These are phyloP conservation scores for Hypoxylon trugodes DNA, from an alignment of 495 filamentous ascomycete genomes.

Conservation along the genomic window DNA sequence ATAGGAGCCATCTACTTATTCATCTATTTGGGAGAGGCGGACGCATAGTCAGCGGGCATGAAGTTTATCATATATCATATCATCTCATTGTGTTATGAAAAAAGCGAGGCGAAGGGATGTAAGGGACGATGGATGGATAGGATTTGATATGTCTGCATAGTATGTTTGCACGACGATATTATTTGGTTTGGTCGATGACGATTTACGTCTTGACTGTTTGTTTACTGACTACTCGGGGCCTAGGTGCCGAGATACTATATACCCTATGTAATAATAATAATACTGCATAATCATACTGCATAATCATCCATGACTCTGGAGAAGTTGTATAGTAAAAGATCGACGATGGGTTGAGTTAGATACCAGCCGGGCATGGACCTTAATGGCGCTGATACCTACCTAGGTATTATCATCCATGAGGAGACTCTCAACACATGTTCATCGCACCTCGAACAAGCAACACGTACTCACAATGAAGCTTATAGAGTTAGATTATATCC, in stretches of 20 bases:
- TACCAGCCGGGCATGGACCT: no score
- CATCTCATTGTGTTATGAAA: no score
- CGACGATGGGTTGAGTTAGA: no score
- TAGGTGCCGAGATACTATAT: neutral
- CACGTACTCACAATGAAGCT: no score
- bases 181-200: neutral
- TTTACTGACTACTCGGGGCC: neutral
- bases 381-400: no score
- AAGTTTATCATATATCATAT: conserved; percentile 6
- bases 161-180: neutral
- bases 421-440: no score
- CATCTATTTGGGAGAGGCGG: conserved; percentile 9
- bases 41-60: conserved; percentile 18
- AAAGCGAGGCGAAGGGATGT: conserved; percentile 9
- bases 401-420: no score
- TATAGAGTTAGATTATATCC: no score
- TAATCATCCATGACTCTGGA: no score
- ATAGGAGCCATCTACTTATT: no score
- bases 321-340: no score
- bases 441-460: no score
- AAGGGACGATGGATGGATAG: neutral
- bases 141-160: conserved; percentile 1
- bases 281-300: neutral
- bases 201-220: neutral
- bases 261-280: neutral